These are phyloP conservation scores for Cutaneotrichosporon sp. DNA, from an alignment of 1,284 basidiomycete genomes.

Conservation along the genomic window DNA sequence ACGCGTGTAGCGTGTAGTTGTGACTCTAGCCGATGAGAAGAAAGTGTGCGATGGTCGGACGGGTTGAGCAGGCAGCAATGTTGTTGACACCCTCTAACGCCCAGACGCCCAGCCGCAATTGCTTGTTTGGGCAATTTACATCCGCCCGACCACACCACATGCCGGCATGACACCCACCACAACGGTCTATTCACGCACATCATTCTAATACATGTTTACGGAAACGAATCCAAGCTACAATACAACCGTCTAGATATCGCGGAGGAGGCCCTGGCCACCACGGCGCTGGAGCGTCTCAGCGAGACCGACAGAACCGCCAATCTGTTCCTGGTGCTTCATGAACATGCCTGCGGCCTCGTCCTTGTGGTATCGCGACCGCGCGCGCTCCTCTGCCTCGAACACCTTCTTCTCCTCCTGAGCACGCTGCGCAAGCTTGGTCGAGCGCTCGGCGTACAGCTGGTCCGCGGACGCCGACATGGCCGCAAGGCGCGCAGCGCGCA, in stretches of 20 bases:
- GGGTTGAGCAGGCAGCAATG: not conserved
- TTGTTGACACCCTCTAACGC: slow-evolving; percentile 7
- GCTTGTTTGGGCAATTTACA: slow-evolving; percentile 2
- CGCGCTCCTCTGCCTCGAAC: slow-evolving; percentile 31
- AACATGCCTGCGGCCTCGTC: slow-evolving; percentile 42
- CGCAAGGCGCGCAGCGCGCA: slow-evolving; percentile 74
- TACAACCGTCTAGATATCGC: slow-evolving; percentile 29
- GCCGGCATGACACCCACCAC: no score
- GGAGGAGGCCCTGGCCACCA: slow-evolving; percentile 42
- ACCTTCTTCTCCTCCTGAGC: slow-evolving; percentile 33
- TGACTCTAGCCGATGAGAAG: no score
- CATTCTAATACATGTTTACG: no score
- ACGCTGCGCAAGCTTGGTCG: slow-evolving; percentile 30
- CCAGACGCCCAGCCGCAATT: not conserved
- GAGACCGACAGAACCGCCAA: slow-evolving; percentile 35
- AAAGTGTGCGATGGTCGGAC: no score
- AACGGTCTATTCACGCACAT: no score
- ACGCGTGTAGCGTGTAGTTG: no score
- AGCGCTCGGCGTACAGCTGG: slow-evolving; percentile 48
- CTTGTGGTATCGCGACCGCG: slow-evolving; percentile 37
- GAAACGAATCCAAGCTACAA: not conserved
- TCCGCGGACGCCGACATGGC: slow-evolving; percentile 75
- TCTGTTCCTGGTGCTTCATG: slow-evolving; percentile 40
- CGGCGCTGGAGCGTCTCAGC: slow-evolving; percentile 40
- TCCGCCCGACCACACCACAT: no score